These are phyloP conservation scores for Microascus cirrosus DNA, from an alignment of 2,329 filamentous ascomycete genomes.

Conservation along the genomic window DNA sequence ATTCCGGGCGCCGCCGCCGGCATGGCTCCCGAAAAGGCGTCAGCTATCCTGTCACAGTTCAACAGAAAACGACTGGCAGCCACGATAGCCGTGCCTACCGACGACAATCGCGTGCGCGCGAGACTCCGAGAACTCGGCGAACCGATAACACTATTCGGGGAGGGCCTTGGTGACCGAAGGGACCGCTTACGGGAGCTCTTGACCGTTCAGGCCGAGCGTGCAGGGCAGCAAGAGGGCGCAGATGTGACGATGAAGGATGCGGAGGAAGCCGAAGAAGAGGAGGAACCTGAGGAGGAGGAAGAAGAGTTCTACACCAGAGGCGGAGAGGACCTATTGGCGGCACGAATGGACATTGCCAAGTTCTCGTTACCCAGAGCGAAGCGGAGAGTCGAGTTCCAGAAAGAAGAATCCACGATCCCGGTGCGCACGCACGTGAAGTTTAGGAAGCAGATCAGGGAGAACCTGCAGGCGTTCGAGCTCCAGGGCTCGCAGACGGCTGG, in stretches of 20 bases:
- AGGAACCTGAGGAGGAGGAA: slow-evolving; percentile 61
- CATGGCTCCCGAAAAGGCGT: slow-evolving; percentile 69
- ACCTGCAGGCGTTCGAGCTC: slow-evolving; percentile 71
- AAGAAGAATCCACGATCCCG: slow-evolving; percentile 69
- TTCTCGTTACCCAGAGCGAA: slow-evolving; percentile 80
- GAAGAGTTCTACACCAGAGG: slow-evolving; percentile 95
- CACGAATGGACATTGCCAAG: slow-evolving; percentile 66
- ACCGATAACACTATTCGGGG: slow-evolving; percentile 88
- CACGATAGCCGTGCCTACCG: slow-evolving; percentile 83
- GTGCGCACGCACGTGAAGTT: slow-evolving; percentile 87
- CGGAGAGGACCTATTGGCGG: slow-evolving; percentile 59
- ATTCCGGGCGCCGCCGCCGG: slow-evolving; percentile 55
- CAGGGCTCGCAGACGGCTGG: slow-evolving; percentile 90
- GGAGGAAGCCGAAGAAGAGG: slow-evolving; percentile 34
- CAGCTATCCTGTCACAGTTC: slow-evolving; percentile 77
- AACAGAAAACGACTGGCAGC: slow-evolving; percentile 83
- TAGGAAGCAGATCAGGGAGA: slow-evolving; percentile 78
- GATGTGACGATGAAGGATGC: slow-evolving; percentile 53
- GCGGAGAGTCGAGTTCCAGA: slow-evolving; percentile 64
- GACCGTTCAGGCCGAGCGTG: slow-evolving; percentile 53
- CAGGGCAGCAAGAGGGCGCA: slow-evolving; percentile 29
- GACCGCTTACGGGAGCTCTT: slow-evolving; percentile 78
- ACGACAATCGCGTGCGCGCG: slow-evolving; percentile 75
- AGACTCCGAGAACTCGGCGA: slow-evolving; percentile 80
- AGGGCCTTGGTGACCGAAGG: slow-evolving; percentile 74